Evolutionary conservation across 345 rosid genomes (phyloP), one percentile per base, ranked within the genome.

Genomic region (Nasturtium officinale): DNA sequence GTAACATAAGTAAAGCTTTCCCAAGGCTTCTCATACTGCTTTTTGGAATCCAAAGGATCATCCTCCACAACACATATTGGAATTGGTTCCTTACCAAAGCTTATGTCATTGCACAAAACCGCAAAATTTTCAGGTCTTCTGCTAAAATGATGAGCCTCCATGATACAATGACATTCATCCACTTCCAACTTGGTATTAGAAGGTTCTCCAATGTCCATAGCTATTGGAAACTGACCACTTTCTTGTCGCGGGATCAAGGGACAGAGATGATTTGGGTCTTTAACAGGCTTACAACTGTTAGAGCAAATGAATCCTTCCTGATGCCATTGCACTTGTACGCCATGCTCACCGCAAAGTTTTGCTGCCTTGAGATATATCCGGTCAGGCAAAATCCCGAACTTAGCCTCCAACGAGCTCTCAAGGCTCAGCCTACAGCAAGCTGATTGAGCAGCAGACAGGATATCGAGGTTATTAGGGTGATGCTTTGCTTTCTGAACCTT

Each of bases 351-450:
- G 65, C 96, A 92, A 37, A 96, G 90, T 73, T 83, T 96, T 75
- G 97, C 99, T 20, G 96, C 99, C 86, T 86, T 96, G 71, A 92
- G 86, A 81, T 87, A 89, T 58, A 87, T 58, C 28, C 84, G 64
- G 66, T 92, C 95, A 9, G 98, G 94, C 73, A 96, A 80, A 33
- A 79, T 74, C 57, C 97, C 99, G 33, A 80, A 92, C 59, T 77
- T 87, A 61, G 80, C 87, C 82, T 96, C 98, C 40, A 92, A 73
- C 10, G 89, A 85, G 59, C 86, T 85, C 79, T 82, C 86, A 56
- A 96, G 90, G 78, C 89, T 87, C 73, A 84, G 65, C 82, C 80
- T 90, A 85, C 99, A 96, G 86, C 99, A 96, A 74, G 92, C 86
- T 37, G 89, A 67, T 54, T 87, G 92, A 73, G 95, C 97, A 74